A percentile compares a stretch with the other conserved stretches of the same genome.
phyloP scores from a whole-genome alignment of 768 basidiomycete species.

The Clavulina sp. region DNA sequence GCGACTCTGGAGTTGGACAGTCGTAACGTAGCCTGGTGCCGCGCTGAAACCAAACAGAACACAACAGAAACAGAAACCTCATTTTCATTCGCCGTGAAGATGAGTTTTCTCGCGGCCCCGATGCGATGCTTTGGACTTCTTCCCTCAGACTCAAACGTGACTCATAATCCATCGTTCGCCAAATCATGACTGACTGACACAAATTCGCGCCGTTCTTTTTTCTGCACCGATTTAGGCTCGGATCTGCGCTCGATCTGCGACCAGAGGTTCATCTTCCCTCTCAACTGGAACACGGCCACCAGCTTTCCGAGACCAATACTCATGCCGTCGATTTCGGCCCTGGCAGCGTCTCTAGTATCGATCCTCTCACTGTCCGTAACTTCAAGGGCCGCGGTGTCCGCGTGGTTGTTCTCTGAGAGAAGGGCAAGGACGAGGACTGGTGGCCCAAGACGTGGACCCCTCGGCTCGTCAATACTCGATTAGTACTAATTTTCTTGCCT shows the following conservation, averaged over 20 bases:
- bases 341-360: slow-evolving; percentile 84
- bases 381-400: slow-evolving; percentile 86
- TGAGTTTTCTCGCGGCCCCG: no score
- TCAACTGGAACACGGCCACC: slow-evolving; percentile 86
- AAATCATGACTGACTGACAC: no score
- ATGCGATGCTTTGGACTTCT: no score
- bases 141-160: no score
- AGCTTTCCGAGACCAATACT: slow-evolving; percentile 76
- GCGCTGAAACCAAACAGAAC: no score
- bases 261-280: slow-evolving; percentile 80
- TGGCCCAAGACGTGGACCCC: slow-evolving; percentile 86
- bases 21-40: no score
- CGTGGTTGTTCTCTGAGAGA: slow-evolving; percentile 82
- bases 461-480: slow-evolving; percentile 68
- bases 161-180: no score
- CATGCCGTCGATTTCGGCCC: slow-evolving; percentile 96
- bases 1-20: no score
- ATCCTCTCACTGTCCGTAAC: slow-evolving; percentile 74
- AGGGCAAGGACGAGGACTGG: slow-evolving; percentile 72
- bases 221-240: slow-evolving; percentile 48
- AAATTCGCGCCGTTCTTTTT: no score
- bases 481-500: not conserved
- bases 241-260: slow-evolving; percentile 79
- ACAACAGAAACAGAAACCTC: no score
- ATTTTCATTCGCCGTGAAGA: no score